Base-by-base conservation (phyloP, 2,329 filamentous ascomycete species). In the Aureobasidium musti region DNA sequence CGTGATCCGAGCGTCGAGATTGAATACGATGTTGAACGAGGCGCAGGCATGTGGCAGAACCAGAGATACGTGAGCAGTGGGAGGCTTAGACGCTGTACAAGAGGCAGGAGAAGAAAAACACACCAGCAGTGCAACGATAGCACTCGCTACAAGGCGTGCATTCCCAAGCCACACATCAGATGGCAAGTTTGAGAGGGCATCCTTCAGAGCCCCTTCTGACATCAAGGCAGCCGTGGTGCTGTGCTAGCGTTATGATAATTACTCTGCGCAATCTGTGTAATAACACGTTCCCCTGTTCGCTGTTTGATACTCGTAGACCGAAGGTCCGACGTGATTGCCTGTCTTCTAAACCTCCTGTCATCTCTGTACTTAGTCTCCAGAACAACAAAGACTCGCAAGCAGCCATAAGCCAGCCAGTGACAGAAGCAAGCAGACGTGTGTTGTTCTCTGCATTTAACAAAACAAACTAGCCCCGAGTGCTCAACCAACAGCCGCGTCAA, bases 231-330 rank as follows among this genome's bases (percentile, higher is more conserved):
- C 56, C 56, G 43, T 61, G 57, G n/a, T 61, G 41, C 50, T 39
- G 43, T 50, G 41, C 43, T 61, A 61, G 57, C 57, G 57, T 61
- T 61, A 28, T 45, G 10, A 47, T 30, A 47, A 61, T 47, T 60
- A 60, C 57, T 61, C 41, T 23, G 30, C 57, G 57, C 57, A 61
- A 50, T 61, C 57, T 61, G 43, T 60, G 37, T 49, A 61, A 61
- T 61, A 50, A 61, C 57, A 61, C 57, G 57, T 61, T 47, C 57
- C 43, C 43, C 30, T 35, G 41, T 61, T 26, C 41, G 41, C 57
- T 43, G 56, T 30, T 60, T 60, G 56, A 45, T 35, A 13, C 57
- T 61, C 17, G 41, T 41, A 45, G 56, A 47, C 41, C 37, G 17
- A 21, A n/a, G n/a, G n/a, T n/a, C n/a, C n/a, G 11, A 35, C 57